Base-by-base conservation (phyloP, 345 rosid genomes). In the Murraya paniculata region DNA sequence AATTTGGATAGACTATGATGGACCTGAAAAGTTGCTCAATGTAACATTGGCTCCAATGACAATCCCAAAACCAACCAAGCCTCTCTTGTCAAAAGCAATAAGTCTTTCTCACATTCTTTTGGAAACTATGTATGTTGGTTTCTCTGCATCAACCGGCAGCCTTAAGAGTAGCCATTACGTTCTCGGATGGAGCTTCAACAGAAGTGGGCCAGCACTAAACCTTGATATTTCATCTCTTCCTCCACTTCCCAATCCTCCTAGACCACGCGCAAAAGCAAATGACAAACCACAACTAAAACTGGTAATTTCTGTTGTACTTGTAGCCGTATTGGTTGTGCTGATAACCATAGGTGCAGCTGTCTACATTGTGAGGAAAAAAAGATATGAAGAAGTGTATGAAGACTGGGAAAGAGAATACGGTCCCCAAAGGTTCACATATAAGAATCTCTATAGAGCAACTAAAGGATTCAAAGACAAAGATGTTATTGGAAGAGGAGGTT, bases 351-450 rank as follows among this genome's bases (percentile, higher is more conserved):
- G 62, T 24, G 84, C 74, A 72, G 86, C 73, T 38, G 64, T 56
- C 39, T 88, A 77, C 59, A 3, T 68, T 25, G 48, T 82, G n/a
- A 68, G 84, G 75, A 86, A 36, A 71, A 88, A 59, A 76, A 90
- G 87, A 80, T 90, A 81, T 8, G 89, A 86, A 21, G 95, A 93
- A 80, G 83, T 83, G 31, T 70, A 83, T 7, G 96, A 91, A 79
- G 98, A 91, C 45, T 90, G 93, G 95, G 97, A 90, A 78, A 78
- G 71, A 58, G 88, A 87, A 22, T 90, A 81, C 38, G 83, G 92
- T 6, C 88, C 93, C 56, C 94, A 89, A 14, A 86, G 95, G 65
- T 89, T 87, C 64, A 81, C 87, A 25, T 90, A 83, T 74, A 89
- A 90, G 72, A 85, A 87, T 72, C 87, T 93, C 14, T 86, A 87